Evolutionary conservation across 228 moss, liverwort and hornwort species (phyloP).

Genomic region (Sphagnum fallax): DNA sequence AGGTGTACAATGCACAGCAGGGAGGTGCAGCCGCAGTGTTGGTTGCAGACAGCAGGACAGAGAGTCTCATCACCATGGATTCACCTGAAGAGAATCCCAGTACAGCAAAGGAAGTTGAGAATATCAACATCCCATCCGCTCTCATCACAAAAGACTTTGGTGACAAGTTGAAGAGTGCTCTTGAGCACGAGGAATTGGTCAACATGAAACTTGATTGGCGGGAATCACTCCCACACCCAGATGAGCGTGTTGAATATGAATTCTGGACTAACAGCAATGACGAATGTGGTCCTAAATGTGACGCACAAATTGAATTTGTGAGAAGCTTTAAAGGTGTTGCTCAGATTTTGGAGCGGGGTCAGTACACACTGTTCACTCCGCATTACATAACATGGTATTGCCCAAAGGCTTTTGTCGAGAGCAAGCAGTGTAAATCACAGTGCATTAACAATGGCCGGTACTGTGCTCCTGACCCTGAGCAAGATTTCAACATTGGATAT

Average conservation of each 20-base stretch:
- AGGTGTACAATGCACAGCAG: slow-evolving; percentile 72
- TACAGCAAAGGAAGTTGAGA: slow-evolving; percentile 27
- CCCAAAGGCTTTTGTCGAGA: slow-evolving; percentile 46
- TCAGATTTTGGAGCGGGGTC: slow-evolving; percentile 70
- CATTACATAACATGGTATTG: slow-evolving; percentile 89
- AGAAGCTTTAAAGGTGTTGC: slow-evolving; percentile 61
- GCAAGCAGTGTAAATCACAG: slow-evolving; percentile 84
- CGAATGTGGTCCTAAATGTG: slow-evolving; percentile 66
- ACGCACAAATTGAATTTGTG: slow-evolving; percentile 57
- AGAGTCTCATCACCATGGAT: slow-evolving; percentile 56
- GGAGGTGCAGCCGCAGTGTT: slow-evolving; percentile 72
- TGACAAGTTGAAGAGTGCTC: slow-evolving; percentile 44
- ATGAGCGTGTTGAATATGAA: slow-evolving; percentile 62
- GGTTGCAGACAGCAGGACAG: slow-evolving; percentile 49
- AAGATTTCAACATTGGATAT: slow-evolving; percentile 61
- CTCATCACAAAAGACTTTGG: slow-evolving; percentile 50
- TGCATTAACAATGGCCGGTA: slow-evolving; percentile 92
- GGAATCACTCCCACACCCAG: slow-evolving; percentile 56
- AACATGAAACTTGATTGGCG: slow-evolving; percentile 71
- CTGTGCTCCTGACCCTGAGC: slow-evolving; percentile 93
- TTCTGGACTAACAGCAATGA: slow-evolving; percentile 89
- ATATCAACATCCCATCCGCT: slow-evolving; percentile 70
- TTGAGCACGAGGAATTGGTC: slow-evolving; percentile 28
- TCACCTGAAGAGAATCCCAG: slow-evolving; percentile 35
- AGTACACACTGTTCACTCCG: slow-evolving; percentile 68